These are phyloP conservation scores for Dionaea muscipula DNA, from an alignment of 179 eudicot genomes.

Conservation along the genomic window DNA sequence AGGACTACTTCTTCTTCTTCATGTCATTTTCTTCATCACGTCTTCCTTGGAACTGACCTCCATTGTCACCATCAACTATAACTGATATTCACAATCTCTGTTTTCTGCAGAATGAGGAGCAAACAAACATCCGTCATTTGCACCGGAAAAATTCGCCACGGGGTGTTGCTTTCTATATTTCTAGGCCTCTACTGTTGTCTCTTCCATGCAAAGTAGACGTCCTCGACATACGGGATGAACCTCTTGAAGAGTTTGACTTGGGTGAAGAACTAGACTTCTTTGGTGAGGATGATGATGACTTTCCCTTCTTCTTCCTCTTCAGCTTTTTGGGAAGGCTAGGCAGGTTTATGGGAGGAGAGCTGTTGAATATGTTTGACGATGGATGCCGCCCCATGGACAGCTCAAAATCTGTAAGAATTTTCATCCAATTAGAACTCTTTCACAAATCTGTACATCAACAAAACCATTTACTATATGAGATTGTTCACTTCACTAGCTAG, in stretches of 20 bases:
- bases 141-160: background rate
- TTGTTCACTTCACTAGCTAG: no score
- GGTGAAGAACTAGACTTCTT: constrained; percentile 42
- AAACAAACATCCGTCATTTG: background rate
- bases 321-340: constrained; percentile 41
- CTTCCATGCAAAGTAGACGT: constrained; percentile 17
- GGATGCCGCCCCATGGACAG: constrained; percentile 30
- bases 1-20: no score
- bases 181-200: constrained; percentile 9
- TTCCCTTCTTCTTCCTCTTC: constrained; percentile 50
- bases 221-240: constrained; percentile 13
- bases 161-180: background rate
- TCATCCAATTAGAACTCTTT: background rate
- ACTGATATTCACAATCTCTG: no score
- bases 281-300: constrained; percentile 38
- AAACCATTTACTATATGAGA: no score
- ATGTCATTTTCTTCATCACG: no score
- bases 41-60: no score
- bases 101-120: no score
- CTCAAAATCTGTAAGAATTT: constrained; percentile 36
- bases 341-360: constrained; percentile 27
- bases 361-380: constrained; percentile 23
- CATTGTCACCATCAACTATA: no score
- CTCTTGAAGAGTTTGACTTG: constrained; percentile 21
- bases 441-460: background rate